These are phyloP conservation scores for Macrophomina phaseolina DNA, from an alignment of 2,329 filamentous ascomycete genomes.

Conservation along the genomic window DNA sequence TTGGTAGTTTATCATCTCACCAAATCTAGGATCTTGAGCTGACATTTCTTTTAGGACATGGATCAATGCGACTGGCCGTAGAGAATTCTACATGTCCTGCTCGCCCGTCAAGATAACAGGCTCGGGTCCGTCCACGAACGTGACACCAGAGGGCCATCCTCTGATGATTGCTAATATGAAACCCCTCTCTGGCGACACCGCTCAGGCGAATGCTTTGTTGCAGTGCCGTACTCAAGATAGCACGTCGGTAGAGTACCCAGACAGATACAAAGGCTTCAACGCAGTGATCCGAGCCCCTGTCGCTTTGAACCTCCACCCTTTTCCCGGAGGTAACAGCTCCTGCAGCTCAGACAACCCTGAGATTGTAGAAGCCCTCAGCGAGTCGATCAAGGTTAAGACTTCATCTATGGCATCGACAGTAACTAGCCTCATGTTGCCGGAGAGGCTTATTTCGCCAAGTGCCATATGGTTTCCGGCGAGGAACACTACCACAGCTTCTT, in stretches of 20 bases:
- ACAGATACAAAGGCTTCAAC: not conserved
- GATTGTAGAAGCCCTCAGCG: not conserved
- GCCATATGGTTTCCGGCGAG: not conserved
- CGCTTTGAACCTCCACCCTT: not conserved
- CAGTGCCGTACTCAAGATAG: not conserved
- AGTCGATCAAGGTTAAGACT: not conserved
- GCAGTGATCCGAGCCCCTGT: not conserved
- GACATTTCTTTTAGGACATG: not conserved
- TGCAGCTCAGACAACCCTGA: not conserved
- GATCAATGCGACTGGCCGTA: not conserved
- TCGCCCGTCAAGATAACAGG: not conserved
- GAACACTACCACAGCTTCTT: not conserved
- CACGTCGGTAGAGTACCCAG: not conserved
- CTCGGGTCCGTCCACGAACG: not conserved
- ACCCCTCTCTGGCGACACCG: not conserved
- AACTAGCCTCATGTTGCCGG: not conserved
- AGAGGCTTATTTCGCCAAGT: not conserved
- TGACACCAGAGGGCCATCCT: not conserved
- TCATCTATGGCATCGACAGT: not conserved
- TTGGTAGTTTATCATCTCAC: not conserved
- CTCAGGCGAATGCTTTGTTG: not conserved
- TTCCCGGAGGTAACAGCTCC: not conserved
- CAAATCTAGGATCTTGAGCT: not conserved
- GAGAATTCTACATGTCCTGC: not conserved
- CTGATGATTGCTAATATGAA: not conserved